These are phyloP conservation scores for Xylariaceae sp. DNA, from an alignment of 2,329 filamentous ascomycete species.

Conservation along the genomic window DNA sequence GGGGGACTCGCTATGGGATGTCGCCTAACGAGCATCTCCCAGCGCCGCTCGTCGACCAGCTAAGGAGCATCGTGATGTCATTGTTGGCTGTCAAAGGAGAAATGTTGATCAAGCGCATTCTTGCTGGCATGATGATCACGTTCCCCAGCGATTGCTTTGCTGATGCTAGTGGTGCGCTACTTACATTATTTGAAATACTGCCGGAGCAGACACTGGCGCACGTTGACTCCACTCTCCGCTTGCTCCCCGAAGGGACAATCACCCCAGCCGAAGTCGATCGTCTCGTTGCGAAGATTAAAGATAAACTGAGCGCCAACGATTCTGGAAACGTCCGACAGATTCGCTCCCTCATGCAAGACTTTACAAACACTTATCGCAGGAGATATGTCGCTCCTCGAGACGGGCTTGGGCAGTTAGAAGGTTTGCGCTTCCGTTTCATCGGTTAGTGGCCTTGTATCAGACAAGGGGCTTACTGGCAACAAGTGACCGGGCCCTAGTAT, in stretches of 20 bases:
- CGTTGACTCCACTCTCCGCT: constrained; percentile 76
- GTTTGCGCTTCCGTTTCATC: constrained; percentile 76
- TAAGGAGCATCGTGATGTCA: constrained; percentile 67
- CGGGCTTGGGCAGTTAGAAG: constrained; percentile 81
- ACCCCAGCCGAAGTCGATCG: constrained; percentile 74
- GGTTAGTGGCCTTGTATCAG: constrained; percentile 36
- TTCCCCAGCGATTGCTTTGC: constrained; percentile 95
- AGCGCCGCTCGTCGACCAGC: constrained; percentile 58
- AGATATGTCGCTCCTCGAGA: constrained; percentile 94
- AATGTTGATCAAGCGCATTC: constrained; percentile 74
- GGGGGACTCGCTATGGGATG: constrained; percentile 70
- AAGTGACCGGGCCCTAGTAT: not conserved
- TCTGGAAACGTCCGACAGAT: constrained; percentile 65
- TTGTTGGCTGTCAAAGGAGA: constrained; percentile 68
- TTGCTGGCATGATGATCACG: constrained; percentile 99
- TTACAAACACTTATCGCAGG: constrained; percentile 89
- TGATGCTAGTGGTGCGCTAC: constrained; percentile 86
- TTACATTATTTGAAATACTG: constrained; percentile 81
- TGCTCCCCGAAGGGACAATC: constrained; percentile 78
- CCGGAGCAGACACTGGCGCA: constrained; percentile 74
- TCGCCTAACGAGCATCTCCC: constrained; percentile 51
- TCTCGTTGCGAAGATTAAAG: constrained; percentile 73
- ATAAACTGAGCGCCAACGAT: constrained; percentile 65
- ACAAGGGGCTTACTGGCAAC: not conserved
- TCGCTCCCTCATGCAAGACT: constrained; percentile 83